Percentiles rank a stretch among this genome's conserved stretches.
These are phyloP conservation scores for Pichia deserticola DNA, from an alignment of 805 yeast genomes.

Conservation along the genomic window DNA sequence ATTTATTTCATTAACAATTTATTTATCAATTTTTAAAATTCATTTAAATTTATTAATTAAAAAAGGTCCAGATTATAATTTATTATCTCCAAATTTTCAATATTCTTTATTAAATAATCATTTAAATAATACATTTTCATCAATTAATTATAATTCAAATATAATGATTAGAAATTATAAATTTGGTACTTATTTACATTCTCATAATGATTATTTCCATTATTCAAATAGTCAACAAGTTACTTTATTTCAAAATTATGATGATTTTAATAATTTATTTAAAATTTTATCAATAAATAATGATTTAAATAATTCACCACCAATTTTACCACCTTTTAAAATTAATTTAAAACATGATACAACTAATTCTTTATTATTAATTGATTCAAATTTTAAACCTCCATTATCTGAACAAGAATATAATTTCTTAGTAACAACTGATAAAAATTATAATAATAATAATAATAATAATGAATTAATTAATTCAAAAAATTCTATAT, in stretches of 20 bases:
- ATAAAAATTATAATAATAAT: constrained; percentile 3
- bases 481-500: constrained; percentile 57
- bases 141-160: constrained; percentile 64
- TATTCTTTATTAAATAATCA: constrained; percentile 42
- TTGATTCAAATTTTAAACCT: constrained; percentile 60
- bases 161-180: constrained; percentile 64
- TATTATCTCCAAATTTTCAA: constrained; percentile 63
- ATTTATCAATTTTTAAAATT: constrained; percentile 46
- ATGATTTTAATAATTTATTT: constrained; percentile 67
- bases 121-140: constrained; percentile 42
- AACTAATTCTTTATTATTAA: constrained; percentile 64
- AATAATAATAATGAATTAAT: neutral
- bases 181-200: constrained; percentile 76
- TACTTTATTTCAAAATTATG: constrained; percentile 56
- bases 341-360: constrained; percentile 62
- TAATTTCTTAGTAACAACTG: constrained; percentile 63
- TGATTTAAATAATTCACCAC: constrained; percentile 24
- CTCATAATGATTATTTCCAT: constrained; percentile 53
- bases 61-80: constrained; percentile 53
- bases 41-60: constrained; percentile 45
- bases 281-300: constrained; percentile 42
- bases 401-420: constrained; percentile 90
- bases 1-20: constrained; percentile 50
- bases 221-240: constrained; percentile 68
- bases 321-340: constrained; percentile 41